phyloP scores from a whole-genome alignment of 140 eudicot genomes.

The Bidens hawaiensis region DNA sequence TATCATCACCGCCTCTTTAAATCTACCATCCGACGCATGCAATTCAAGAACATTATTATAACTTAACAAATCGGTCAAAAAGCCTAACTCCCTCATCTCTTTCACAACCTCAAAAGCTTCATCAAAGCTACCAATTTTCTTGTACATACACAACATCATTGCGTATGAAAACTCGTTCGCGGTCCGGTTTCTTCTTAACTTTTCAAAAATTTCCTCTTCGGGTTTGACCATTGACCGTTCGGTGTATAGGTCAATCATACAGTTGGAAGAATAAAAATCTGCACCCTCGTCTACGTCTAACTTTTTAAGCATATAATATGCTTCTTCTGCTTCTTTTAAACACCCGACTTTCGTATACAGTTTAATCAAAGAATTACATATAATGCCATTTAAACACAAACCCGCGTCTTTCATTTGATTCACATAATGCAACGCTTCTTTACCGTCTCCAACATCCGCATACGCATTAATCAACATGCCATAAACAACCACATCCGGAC shows the following conservation, averaged over 20 bases:
- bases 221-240: slow-evolving; percentile 64
- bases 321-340: slow-evolving; percentile 68
- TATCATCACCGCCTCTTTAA: slow-evolving; percentile 57
- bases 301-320: slow-evolving; percentile 42
- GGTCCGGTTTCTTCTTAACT: slow-evolving; percentile 38
- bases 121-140: slow-evolving; percentile 54
- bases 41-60: slow-evolving; percentile 71
- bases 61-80: slow-evolving; percentile 66
- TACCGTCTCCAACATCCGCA: slow-evolving; percentile 73
- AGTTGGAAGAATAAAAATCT: slow-evolving; percentile 66
- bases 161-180: slow-evolving; percentile 92
- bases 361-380: slow-evolving; percentile 66
- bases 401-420: slow-evolving; percentile 49
- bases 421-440: slow-evolving; percentile 50
- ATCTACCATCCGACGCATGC: slow-evolving; percentile 71
- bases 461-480: slow-evolving; percentile 80
- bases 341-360: slow-evolving; percentile 82
- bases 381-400: slow-evolving; percentile 49
- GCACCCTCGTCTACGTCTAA: slow-evolving; percentile 41
- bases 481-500: slow-evolving; percentile 79
- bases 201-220: slow-evolving; percentile 65
- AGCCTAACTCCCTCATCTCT: slow-evolving; percentile 68
- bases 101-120: slow-evolving; percentile 59
- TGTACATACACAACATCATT: slow-evolving; percentile 92
- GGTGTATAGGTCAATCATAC: slow-evolving; percentile 76